Evolutionary conservation across 1,284 basidiomycete species (phyloP).

Genomic region (Boletus smithii): DNA sequence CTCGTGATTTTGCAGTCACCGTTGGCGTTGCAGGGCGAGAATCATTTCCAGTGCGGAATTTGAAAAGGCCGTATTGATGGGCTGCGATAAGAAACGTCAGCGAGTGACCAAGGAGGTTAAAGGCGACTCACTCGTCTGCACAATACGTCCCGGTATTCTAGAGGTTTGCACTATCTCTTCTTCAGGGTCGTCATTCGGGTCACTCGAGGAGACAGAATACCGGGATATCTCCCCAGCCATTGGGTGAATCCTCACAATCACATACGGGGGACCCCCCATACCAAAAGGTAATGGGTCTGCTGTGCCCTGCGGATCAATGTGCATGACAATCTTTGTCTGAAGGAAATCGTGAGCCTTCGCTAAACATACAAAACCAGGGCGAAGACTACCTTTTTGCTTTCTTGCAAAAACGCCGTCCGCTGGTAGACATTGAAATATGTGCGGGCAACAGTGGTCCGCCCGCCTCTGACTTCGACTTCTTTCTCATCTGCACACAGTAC

Average conservation of each 20-base stretch:
- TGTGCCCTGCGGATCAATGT: slow-evolving; percentile 71
- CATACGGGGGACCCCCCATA: slow-evolving; percentile 63
- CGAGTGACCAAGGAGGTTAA: background rate
- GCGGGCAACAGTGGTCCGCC: slow-evolving; percentile 62
- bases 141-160: slow-evolving; percentile 67
- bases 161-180: slow-evolving; percentile 81
- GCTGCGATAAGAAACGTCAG: slow-evolving; percentile 44
- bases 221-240: slow-evolving; percentile 79
- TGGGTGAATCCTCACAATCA: slow-evolving; percentile 73
- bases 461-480: slow-evolving; percentile 64
- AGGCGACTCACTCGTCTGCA: slow-evolving; percentile 68
- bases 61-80: slow-evolving; percentile 82
- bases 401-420: slow-evolving; percentile 68
- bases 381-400: slow-evolving; percentile 65
- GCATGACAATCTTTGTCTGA: slow-evolving; percentile 84
- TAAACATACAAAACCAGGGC: background rate
- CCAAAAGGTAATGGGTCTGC: slow-evolving; percentile 77
- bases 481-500: slow-evolving; percentile 66
- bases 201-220: slow-evolving; percentile 68
- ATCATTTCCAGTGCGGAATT: slow-evolving; percentile 71
- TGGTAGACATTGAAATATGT: slow-evolving; percentile 87
- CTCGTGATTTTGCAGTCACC: slow-evolving; percentile 61
- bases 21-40: slow-evolving; percentile 82
- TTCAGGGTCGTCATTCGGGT: slow-evolving; percentile 67
- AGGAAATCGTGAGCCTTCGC: slow-evolving; percentile 10